These are phyloP conservation scores for Populus alba DNA, from an alignment of 345 rosid species.

Conservation along the genomic window DNA sequence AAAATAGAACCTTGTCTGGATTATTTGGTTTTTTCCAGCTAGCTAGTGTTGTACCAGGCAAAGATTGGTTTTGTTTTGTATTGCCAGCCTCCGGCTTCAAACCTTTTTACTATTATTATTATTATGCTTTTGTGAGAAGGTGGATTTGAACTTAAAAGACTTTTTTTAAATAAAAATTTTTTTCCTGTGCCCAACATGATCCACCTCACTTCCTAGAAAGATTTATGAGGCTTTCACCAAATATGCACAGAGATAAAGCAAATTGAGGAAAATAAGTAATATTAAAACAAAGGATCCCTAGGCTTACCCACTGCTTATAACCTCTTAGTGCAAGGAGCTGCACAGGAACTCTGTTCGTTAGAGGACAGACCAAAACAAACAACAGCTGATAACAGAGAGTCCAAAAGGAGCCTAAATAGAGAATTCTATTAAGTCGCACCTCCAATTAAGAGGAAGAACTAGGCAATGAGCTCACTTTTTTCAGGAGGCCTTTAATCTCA, in stretches of 20 bases:
- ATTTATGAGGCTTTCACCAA: background rate
- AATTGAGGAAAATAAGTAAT: background rate
- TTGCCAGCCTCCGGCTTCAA: too few species aligned
- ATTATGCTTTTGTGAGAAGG: too few species aligned
- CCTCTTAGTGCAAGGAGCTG: background rate
- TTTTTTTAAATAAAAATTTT: too few species aligned
- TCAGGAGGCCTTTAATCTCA: conserved; percentile 70
- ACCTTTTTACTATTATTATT: too few species aligned
- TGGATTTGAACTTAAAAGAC: too few species aligned
- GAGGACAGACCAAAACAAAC: background rate
- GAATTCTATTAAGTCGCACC: background rate
- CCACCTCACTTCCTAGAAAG: too few species aligned
- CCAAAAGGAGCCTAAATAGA: conserved; percentile 3
- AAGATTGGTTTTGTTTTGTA: too few species aligned
- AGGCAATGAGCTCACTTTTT: conserved; percentile 65
- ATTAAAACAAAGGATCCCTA: background rate
- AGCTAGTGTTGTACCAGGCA: too few species aligned
- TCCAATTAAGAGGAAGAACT: conserved; percentile 44
- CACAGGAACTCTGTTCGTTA: background rate
- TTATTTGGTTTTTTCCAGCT: too few species aligned
- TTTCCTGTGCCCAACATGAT: too few species aligned
- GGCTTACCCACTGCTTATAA: background rate
- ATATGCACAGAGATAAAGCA: background rate
- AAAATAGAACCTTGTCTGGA: too few species aligned
- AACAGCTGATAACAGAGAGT: conserved; percentile 3